Conservation (phyloP, 176 grass and related monocot species). For the Carex myosuroides region DNA sequence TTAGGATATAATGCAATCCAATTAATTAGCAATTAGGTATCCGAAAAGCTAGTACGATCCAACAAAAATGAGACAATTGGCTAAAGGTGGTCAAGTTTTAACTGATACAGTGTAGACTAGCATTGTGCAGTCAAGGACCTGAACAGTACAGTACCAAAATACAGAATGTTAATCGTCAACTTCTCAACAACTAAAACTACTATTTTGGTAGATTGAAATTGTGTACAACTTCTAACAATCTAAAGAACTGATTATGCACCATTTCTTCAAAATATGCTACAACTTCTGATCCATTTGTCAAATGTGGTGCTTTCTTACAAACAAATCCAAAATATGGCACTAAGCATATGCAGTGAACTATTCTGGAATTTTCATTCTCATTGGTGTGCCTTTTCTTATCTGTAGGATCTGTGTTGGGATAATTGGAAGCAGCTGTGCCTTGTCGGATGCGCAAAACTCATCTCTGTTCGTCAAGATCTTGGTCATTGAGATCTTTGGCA, state of each 20-base stretch:
- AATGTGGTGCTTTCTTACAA: neutral
- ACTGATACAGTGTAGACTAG: neutral
- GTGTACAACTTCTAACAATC: neutral
- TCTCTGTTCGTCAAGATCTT: conserved; percentile 94
- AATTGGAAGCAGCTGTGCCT: conserved; percentile 93
- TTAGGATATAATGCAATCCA: neutral
- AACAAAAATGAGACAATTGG: neutral
- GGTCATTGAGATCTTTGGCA: conserved; percentile 98
- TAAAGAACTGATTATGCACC: neutral
- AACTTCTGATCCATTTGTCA: neutral
- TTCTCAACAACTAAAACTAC: neutral
- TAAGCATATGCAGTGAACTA: neutral
- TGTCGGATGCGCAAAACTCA: conserved; percentile 97
- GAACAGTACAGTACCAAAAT: neutral
- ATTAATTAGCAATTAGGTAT: neutral
- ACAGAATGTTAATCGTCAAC: neutral
- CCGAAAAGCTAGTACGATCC: neutral
- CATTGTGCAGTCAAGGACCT: neutral
- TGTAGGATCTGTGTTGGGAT: conserved; percentile 87
- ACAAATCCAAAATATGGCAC: neutral
- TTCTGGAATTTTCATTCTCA: neutral
- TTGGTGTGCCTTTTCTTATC: neutral
- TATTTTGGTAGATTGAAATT: neutral
- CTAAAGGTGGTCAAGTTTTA: neutral
- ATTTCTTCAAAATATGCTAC: neutral